Conservation (phyloP, 2,329 filamentous ascomycete genomes). For the Aspergillus felis region DNA sequence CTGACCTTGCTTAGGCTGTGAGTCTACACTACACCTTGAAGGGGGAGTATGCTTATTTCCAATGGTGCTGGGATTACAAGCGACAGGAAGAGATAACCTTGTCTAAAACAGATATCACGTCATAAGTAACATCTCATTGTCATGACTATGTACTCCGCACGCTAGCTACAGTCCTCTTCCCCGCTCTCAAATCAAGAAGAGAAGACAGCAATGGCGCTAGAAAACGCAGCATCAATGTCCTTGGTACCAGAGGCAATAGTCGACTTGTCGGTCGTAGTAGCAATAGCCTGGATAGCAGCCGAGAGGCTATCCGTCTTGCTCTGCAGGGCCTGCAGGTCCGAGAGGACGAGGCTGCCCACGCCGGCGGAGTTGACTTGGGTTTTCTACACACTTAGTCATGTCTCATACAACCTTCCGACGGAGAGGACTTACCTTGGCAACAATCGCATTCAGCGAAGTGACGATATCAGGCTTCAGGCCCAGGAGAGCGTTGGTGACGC, state of each 20-base stretch:
- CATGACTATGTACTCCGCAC: background rate
- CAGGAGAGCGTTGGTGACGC: constrained; percentile 3
- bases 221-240: constrained; percentile 6
- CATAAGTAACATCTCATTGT: background rate
- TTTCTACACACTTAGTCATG: constrained; percentile 1
- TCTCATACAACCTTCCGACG: background rate
- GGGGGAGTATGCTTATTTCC: too few relatives aligned
- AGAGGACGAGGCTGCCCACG: background rate
- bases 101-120: too few relatives aligned
- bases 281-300: constrained; percentile 1
- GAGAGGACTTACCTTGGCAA: constrained; percentile 5
- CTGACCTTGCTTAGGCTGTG: too few relatives aligned
- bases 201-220: constrained; percentile 4
- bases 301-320: constrained; percentile 4
- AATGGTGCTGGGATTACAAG: too few relatives aligned
- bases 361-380: constrained; percentile 1
- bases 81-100: too few relatives aligned
- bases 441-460: constrained; percentile 1
- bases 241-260: constrained; percentile 1
- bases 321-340: constrained; percentile 1
- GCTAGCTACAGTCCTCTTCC: background rate
- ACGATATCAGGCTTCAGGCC: constrained; percentile 6
- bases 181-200: background rate
- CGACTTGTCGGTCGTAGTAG: constrained; percentile 4
- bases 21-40: too few relatives aligned